phyloP scores from a whole-genome alignment of 306 rosid genomes.

The Canavalia ensiformis region DNA sequence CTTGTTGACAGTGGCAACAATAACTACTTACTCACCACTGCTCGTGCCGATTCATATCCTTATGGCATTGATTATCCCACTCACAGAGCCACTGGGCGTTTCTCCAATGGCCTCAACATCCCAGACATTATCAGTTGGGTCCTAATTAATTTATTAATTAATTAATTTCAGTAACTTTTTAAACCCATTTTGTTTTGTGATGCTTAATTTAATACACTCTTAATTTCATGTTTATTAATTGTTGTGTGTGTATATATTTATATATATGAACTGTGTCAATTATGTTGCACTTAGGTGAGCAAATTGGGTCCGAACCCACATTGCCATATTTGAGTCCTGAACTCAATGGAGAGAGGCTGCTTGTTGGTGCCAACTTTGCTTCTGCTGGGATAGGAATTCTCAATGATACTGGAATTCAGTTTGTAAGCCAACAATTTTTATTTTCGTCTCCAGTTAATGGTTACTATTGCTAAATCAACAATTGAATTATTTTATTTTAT shows the following conservation, averaged over 20 bases:
- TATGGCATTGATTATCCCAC: constrained; percentile 89
- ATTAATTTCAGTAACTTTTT: background rate
- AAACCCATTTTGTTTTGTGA: background rate
- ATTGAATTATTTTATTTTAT: background rate
- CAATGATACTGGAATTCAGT: constrained; percentile 91
- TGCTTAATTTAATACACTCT: background rate
- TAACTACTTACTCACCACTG: constrained; percentile 79
- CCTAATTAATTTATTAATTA: background rate
- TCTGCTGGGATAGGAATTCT: constrained; percentile 96
- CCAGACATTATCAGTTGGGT: constrained; percentile 74
- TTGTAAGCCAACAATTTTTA: constrained; percentile 55
- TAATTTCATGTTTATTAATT: background rate
- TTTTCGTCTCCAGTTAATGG: background rate
- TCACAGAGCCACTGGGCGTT: constrained; percentile 76
- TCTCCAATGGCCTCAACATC: constrained; percentile 83
- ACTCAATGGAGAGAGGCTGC: constrained; percentile 63
- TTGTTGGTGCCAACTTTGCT: constrained; percentile 88
- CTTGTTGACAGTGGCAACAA: constrained; percentile 93
- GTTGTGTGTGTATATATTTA: background rate
- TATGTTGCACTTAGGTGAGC: constrained; percentile 58
- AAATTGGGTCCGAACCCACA: constrained; percentile 73
- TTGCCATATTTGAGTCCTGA: constrained; percentile 83
- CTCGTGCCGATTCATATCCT: constrained; percentile 86
- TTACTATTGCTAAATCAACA: background rate
- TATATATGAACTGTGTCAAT: background rate